phyloP scores from a whole-genome alignment of 2,329 filamentous ascomycete genomes.

The Fusarium anguioides region DNA sequence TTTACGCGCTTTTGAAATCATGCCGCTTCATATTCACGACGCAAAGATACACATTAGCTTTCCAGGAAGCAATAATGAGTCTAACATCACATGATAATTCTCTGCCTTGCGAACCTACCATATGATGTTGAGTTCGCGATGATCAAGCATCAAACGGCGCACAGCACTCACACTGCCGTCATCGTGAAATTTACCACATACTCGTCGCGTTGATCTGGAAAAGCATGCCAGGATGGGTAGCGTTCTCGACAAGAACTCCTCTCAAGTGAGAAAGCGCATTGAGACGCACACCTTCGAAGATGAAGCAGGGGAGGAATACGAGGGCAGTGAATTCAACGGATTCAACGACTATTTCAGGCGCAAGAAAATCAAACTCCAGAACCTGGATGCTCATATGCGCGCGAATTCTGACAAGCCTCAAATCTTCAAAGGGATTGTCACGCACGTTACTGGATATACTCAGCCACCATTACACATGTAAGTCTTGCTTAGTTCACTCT shows the following conservation, averaged over 20 bases:
- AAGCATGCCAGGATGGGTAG: conserved; percentile 62
- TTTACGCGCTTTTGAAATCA: conserved; percentile 49
- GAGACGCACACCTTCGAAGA: conserved; percentile 77
- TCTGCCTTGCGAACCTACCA: background rate
- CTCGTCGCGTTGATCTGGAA: background rate
- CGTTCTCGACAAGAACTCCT: conserved; percentile 72
- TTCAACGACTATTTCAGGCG: conserved; percentile 92
- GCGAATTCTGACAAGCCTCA: conserved; percentile 76
- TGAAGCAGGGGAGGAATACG: conserved; percentile 92
- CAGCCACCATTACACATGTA: conserved; percentile 88
- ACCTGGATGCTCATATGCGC: conserved; percentile 86
- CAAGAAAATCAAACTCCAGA: conserved; percentile 98
- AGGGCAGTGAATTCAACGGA: conserved; percentile 85
- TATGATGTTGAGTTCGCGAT: conserved; percentile 9
- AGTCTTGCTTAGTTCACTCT: conserved; percentile 37
- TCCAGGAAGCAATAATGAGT: background rate
- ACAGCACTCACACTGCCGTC: conserved; percentile 5
- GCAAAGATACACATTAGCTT: background rate
- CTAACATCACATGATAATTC: background rate
- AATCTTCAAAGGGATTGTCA: conserved; percentile 91
- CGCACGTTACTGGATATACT: conserved; percentile 94
- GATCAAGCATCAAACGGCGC: conserved; percentile 2
- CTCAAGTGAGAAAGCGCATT: conserved; percentile 70
- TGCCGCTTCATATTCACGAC: background rate
- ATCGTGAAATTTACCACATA: conserved; percentile 8